phyloP scores from a whole-genome alignment of 208 protist genomes.

The Trypanosoma scelopori region DNA sequence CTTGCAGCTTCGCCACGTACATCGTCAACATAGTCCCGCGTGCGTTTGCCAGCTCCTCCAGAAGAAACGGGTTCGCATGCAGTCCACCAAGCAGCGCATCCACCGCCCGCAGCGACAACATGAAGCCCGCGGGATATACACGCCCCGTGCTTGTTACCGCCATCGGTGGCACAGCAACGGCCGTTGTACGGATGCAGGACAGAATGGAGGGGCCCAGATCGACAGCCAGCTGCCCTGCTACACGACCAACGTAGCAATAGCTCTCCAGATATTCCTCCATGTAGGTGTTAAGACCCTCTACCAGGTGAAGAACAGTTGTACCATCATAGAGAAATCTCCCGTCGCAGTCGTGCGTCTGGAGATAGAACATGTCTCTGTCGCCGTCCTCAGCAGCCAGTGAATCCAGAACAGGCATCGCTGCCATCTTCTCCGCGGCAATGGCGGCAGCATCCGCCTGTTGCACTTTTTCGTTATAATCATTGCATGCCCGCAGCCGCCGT shows the following conservation, averaged over 20 bases:
- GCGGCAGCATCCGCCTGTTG: constrained; percentile 11
- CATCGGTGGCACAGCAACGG: constrained; percentile 11
- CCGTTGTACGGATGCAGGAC: constrained; percentile 25
- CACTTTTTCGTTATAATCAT: constrained; percentile 7
- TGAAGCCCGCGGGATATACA: constrained; percentile 9
- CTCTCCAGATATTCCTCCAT: constrained; percentile 50
- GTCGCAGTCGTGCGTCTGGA: constrained; percentile 17
- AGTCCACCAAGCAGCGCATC: constrained; percentile 40
- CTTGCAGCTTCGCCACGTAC: constrained; percentile 28
- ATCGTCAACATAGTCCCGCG: constrained; percentile 23
- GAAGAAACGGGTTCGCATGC: constrained; percentile 35
- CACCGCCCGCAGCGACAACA: constrained; percentile 20
- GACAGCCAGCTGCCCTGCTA: constrained; percentile 41
- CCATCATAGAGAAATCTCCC: constrained; percentile 26
- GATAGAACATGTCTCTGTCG: constrained; percentile 30
- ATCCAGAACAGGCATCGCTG: background rate
- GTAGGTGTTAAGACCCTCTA: constrained; percentile 39
- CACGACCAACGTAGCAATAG: constrained; percentile 32
- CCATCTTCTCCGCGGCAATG: constrained; percentile 12
- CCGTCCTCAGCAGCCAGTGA: constrained; percentile 6
- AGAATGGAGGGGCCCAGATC: constrained; percentile 40
- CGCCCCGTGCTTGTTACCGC: constrained; percentile 6
- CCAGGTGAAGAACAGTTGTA: constrained; percentile 21
- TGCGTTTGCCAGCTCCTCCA: constrained; percentile 26
- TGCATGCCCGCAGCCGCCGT: constrained; percentile 15